A percentile compares a stretch with the other conserved stretches of the same genome.
These are phyloP conservation scores for Phaeotremella skinneri DNA, from an alignment of 768 basidiomycete species.

Conservation along the genomic window DNA sequence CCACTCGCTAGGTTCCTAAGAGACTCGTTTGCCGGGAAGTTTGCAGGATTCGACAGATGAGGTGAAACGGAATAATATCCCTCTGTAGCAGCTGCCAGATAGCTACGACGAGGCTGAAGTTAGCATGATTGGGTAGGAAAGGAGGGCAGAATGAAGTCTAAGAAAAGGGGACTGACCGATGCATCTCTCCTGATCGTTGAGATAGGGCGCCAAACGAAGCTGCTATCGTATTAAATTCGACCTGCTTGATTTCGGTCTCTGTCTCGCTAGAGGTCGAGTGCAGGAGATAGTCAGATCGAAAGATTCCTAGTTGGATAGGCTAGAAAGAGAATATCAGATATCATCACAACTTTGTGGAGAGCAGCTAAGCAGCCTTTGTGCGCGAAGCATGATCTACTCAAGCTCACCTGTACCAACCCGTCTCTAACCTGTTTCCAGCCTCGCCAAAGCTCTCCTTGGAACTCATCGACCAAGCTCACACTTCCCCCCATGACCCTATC, in stretches of 20 bases:
- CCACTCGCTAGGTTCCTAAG: constrained; percentile 69
- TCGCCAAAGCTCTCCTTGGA: constrained; percentile 79
- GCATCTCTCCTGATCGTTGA: constrained; percentile 59
- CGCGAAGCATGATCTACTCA: no score
- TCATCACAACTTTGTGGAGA: neutral
- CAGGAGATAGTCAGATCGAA: constrained; percentile 90
- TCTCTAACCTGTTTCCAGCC: constrained; percentile 77
- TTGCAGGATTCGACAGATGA: constrained; percentile 50
- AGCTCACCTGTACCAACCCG: constrained; percentile 60
- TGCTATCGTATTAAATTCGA: constrained; percentile 97
- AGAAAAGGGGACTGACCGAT: constrained; percentile 74
- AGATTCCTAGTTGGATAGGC: constrained; percentile 83
- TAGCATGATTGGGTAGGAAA: neutral
- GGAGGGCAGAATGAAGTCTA: no score
- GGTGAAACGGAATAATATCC: constrained; percentile 60
- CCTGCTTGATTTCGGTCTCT: constrained; percentile 70
- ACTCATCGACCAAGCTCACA: constrained; percentile 78
- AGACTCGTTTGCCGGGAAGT: constrained; percentile 73
- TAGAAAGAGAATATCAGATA: constrained; percentile 49
- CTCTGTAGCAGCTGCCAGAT: constrained; percentile 63
- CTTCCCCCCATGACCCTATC: constrained; percentile 83
- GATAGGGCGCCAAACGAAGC: constrained; percentile 79
- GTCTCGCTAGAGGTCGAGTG: constrained; percentile 56
- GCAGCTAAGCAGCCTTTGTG: neutral
- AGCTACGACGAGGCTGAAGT: constrained; percentile 56